Evolutionary conservation across 352 stramenopile genomes (phyloP), one percentile per base, ranked within the genome.

Genomic region (Globisporangium uncinulatum): DNA sequence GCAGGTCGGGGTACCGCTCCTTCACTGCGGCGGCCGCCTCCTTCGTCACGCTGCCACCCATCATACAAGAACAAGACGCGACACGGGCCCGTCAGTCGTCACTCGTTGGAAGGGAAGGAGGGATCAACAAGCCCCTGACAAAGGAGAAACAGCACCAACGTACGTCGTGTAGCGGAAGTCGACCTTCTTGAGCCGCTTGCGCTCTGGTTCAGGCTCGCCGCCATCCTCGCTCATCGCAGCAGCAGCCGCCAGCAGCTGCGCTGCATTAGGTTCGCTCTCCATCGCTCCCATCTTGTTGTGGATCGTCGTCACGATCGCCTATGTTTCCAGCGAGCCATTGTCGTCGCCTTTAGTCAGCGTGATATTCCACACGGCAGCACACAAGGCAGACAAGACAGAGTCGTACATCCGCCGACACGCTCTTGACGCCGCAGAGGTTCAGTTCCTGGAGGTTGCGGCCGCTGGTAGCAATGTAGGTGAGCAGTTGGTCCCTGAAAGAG

Each of bases 141-240:
- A 3, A 8, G 9, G 29, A 9, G n/a, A 24, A 54, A 19, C 39
- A 46, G 3, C 32, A 34, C 19, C 8, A 32, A 72, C 81, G 56
- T 80, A 94, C 86, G 69, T 81, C 14, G 86, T 96, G 71, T 96
- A 96, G 55, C 86, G 86, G 32, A 96, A 92, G 52, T 96, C 85
- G 52, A 96, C 74, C 52, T 88, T 91, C 69, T 96, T 96, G 44
- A 96, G 76, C 6, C 81, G 78, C 69, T 96, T 96, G 34, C 79
- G 78, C 59, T 90, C 81, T 0, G 83, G 86, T 43, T 87, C 80
- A 17, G 73, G 66, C 5, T 76, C 83, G 13, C 77, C 71, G 9
- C 24, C 69, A 5, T 66, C 59, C 24, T 36, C 14, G 19, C 45
- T 20, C 44, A 21, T 49, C 14, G 51, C 19, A 3, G 24, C 32